Evolutionary conservation across 371 early-diverging fungal genomes (phyloP).

Genomic region (Mucor saturninus): DNA sequence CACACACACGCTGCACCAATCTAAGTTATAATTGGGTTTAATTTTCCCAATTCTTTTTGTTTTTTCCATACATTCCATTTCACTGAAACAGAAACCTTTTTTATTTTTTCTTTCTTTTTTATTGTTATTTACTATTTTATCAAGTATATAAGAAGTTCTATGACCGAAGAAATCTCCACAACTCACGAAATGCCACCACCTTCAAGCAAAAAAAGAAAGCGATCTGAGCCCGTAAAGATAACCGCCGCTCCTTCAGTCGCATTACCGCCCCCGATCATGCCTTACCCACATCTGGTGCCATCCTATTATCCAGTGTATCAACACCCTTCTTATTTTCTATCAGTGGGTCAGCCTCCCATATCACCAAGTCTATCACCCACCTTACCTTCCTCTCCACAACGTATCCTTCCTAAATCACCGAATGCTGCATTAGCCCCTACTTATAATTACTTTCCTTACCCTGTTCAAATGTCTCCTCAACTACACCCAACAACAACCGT

Average conservation of each 20-base stretch:
- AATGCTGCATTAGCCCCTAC: conserved; percentile 15
- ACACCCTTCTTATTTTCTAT: conserved; percentile 27
- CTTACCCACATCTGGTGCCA: conserved; percentile 6
- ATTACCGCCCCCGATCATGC: conserved; percentile 21
- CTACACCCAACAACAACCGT: conserved; percentile 12
- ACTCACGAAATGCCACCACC: conserved; percentile 1
- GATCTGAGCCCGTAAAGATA: background rate
- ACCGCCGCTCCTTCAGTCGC: conserved; percentile 2
- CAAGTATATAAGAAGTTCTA: background rate
- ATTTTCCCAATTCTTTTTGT: background rate
- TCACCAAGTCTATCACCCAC: conserved; percentile 29
- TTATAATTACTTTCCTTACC: conserved; percentile 22
- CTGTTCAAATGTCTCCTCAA: conserved; percentile 27
- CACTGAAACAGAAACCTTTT: background rate
- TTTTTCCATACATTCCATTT: conserved; percentile 14
- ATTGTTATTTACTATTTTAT: background rate
- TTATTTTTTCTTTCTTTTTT: conserved; percentile 8
- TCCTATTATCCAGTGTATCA: conserved; percentile 28
- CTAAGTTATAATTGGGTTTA: conserved; percentile 13
- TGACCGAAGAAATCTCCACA: background rate
- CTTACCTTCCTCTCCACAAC: conserved; percentile 7
- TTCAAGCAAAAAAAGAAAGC: conserved; percentile 8
- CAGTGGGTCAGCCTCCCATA: conserved; percentile 23
- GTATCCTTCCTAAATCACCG: conserved; percentile 20
- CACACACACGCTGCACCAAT: conserved; percentile 14